Percentiles rank a stretch among this genome's conserved stretches.
Evolutionary conservation across 768 basidiomycete species (phyloP).

Genomic region (Boletus insuetus): DNA sequence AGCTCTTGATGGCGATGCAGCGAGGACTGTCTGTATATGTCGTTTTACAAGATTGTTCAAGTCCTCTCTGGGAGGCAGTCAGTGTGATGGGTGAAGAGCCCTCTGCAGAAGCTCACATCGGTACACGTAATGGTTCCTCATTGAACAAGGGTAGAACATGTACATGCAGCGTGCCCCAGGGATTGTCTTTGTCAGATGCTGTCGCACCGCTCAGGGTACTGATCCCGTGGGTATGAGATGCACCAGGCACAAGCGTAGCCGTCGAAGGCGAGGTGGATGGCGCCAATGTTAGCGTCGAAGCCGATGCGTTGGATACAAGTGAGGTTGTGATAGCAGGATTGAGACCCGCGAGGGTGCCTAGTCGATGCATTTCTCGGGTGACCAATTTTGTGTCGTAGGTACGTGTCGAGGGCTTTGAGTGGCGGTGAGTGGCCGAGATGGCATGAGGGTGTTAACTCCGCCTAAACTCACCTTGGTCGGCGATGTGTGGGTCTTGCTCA

Average conservation of each 20-base stretch:
- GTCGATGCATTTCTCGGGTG: slow-evolving; percentile 81
- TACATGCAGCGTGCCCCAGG: slow-evolving; percentile 83
- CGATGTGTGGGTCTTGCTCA: slow-evolving; percentile 32
- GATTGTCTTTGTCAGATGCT: slow-evolving; percentile 52
- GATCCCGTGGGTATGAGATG: slow-evolving; percentile 32
- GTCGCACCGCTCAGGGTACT: slow-evolving; percentile 19
- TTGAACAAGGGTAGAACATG: slow-evolving; percentile 91
- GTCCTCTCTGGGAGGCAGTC: slow-evolving; percentile 63
- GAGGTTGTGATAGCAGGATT: slow-evolving; percentile 42
- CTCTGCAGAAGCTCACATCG: slow-evolving; percentile 56
- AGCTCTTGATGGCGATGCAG: slow-evolving; percentile 71
- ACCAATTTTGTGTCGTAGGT: slow-evolving; percentile 81
- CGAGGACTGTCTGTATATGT: slow-evolving; percentile 72
- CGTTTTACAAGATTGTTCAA: slow-evolving; percentile 78
- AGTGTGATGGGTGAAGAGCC: not conserved
- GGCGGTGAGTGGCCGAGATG: slow-evolving; percentile 8
- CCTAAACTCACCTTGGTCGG: slow-evolving; percentile 33
- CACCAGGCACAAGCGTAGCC: slow-evolving; percentile 27
- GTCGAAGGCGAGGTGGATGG: slow-evolving; percentile 41
- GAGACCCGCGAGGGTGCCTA: slow-evolving; percentile 59
- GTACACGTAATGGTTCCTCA: slow-evolving; percentile 78
- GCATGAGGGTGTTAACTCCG: slow-evolving; percentile 16
- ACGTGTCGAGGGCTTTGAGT: slow-evolving; percentile 54
- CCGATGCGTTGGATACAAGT: slow-evolving; percentile 43
- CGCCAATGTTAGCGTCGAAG: slow-evolving; percentile 42